phyloP scores from a whole-genome alignment of 179 eudicot genomes.

The Dionaea muscipula region DNA sequence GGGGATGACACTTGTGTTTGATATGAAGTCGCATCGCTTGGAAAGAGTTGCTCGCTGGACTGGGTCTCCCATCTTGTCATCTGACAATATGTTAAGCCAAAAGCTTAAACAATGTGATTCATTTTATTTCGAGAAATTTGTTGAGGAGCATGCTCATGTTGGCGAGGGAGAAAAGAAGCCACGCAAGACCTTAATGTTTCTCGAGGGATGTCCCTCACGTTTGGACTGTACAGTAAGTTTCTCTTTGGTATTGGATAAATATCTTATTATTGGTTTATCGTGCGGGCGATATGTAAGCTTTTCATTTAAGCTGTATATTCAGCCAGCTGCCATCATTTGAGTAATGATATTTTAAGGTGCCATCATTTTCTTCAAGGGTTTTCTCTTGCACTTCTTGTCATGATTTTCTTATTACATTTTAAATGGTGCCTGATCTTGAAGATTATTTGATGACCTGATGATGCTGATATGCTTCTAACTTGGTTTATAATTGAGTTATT shows the following conservation, averaged over 20 bases:
- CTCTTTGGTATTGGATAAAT: conserved; percentile 5
- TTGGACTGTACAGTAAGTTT: conserved; percentile 75
- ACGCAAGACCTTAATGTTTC: conserved; percentile 75
- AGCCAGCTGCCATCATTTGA: too few species aligned
- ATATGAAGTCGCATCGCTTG: conserved; percentile 86
- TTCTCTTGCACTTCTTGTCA: not conserved
- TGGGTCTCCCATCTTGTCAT: conserved; percentile 62
- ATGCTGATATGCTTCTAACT: not conserved
- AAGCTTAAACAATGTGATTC: conserved; percentile 60
- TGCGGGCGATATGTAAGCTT: too few species aligned
- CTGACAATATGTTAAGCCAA: conserved; percentile 33
- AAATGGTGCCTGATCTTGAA: too few species aligned
- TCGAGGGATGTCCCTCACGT: conserved; percentile 71
- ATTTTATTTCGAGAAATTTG: conserved; percentile 56
- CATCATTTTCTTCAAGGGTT: too few species aligned
- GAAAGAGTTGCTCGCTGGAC: conserved; percentile 83
- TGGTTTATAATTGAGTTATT: not conserved
- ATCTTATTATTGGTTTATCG: too few species aligned
- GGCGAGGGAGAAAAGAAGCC: conserved; percentile 61
- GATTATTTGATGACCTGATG: too few species aligned
- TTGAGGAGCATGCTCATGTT: conserved; percentile 56
- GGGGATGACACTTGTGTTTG: conserved; percentile 67
- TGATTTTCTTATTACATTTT: conserved; percentile 1
- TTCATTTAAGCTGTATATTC: too few species aligned
- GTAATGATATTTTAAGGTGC: too few species aligned